Base-by-base conservation (phyloP, 768 basidiomycete species). In the Termitomyces sp. region DNA sequence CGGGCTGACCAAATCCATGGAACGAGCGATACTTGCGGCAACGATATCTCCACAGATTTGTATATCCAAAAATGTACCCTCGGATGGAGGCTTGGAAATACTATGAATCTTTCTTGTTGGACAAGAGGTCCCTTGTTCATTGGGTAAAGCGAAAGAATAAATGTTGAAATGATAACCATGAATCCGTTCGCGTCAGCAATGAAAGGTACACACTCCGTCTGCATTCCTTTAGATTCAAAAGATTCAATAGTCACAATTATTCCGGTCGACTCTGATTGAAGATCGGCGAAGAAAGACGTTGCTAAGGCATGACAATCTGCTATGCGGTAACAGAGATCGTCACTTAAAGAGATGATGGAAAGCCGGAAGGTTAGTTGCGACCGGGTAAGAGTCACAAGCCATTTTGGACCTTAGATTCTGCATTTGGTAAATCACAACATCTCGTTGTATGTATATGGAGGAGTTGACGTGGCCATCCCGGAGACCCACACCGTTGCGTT, bases 381-480 rank as follows among this genome's bases (percentile, higher is more conserved):
- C 46, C 72, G 71, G 49, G 71, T 69, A 27, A 79, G 70, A 26
- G 75, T 76, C 5, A 81, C 71, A 24, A 84, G 75, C 78, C 79
- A 82, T 26, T 72, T 67, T 14, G 75, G 72, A n/a, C 78, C 79
- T n/a, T 20, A 83, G 71, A 49, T 80, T 69, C 56, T 76, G 76
- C 69, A 83, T 76, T 47, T 75, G 72, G 29, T 73, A 71, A 43
- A 80, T 74, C 20, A 77, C 72, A 32, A 71, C 73, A 18, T 70
- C 69, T 46, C 72, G 65, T 7, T 68, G 65, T 51, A 84, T 68
- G 65, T 51, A 84, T 71, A 39, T 72, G 69, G 32, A 65, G 71
- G 29, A 76, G 65, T 54, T 69, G 62, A 44, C 68, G 70, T 51
- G 81, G 71, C 26, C 61, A 65, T 4, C 77, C 67, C 31, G 61